phyloP scores from a whole-genome alignment of 108 stramenopile genomes.

The Pseudonitzschia delicatissima region DNA sequence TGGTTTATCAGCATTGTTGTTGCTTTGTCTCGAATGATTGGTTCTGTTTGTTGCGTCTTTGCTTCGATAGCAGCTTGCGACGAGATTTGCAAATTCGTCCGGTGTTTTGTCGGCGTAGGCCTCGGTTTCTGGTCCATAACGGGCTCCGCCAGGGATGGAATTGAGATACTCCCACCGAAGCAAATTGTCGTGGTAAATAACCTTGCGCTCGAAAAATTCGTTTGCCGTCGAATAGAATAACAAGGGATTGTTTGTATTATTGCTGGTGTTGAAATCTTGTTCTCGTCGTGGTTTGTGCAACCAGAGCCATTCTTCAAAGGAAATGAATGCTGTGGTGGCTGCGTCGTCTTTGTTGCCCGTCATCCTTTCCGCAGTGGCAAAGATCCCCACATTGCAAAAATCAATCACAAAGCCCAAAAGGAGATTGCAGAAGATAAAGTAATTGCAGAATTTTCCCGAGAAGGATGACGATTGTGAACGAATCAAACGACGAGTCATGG shows the following conservation, averaged over 20 bases:
- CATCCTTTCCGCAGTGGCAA: too few species aligned
- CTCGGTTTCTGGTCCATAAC: neutral
- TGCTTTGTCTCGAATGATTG: neutral
- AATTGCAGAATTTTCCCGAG: too few species aligned
- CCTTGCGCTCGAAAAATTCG: neutral
- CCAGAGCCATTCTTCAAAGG: neutral
- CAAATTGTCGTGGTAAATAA: neutral
- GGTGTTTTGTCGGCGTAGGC: neutral
- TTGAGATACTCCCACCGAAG: neutral
- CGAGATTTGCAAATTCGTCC: neutral
- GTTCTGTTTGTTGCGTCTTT: neutral
- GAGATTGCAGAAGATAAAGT: too few species aligned
- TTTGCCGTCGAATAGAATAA: neutral
- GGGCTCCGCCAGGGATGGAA: neutral
- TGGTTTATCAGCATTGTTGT: neutral
- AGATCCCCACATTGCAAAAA: too few species aligned
- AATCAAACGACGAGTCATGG: too few species aligned
- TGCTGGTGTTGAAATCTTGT: neutral
- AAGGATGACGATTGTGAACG: too few species aligned
- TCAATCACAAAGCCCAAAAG: too few species aligned
- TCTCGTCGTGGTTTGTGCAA: neutral
- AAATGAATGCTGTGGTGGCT: too few species aligned
- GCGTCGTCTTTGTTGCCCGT: too few species aligned
- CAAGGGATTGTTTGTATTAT: neutral
- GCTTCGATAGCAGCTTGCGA: neutral